Evolutionary conservation across 257 asterid genomes (phyloP), one percentile per base, ranked within the genome.

Genomic region (Plantago ovata): DNA sequence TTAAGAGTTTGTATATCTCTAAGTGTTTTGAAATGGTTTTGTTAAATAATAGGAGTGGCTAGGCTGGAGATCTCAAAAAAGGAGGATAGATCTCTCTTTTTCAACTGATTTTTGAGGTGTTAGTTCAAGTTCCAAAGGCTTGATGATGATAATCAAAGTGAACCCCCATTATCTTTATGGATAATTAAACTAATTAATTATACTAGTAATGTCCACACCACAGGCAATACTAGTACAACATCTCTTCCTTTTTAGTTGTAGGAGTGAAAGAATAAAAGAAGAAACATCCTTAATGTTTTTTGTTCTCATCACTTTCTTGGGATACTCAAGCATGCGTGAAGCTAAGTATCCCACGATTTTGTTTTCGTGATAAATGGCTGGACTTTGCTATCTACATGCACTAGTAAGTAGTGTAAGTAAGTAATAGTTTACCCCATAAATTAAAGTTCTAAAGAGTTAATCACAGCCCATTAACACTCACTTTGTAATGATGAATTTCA

Each of bases 321-420:
- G 69, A 78, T 66, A 60, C 81, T 72, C 79, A 59, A 76, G 91
- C 91, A 78, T 80, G 94, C 85, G 89, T 10, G 38, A 48, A 28
- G 38, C 63, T n/a, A 56, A 52, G 58, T 51, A 66, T 69, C 59
- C 50, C 48, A 72, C 36, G 59, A 62, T 76, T 65, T 72, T 58
- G 60, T 38, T 40, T 24, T 54, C 11, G 22, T 24, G 9, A 8
- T 28, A 28, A 28, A 28, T 28, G 36, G 6, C 4, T 28, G 36
- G 36, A 28, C 2, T 28, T 3, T 0, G 36, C 36, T 28, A 28
- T 28, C 36, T 28, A 28, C n/a, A n/a, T n/a, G 36, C 36, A 28
- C 7, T 28, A 28, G 7, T 28, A 28, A 28, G 3, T 2, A 6
- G 33, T 28, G 33, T 0, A 8, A 28, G 36, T 28, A 28, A 28